Evolutionary conservation across 345 rosid genomes (phyloP), one percentile per base, ranked within the genome.

Genomic region (Trapa incisa): DNA sequence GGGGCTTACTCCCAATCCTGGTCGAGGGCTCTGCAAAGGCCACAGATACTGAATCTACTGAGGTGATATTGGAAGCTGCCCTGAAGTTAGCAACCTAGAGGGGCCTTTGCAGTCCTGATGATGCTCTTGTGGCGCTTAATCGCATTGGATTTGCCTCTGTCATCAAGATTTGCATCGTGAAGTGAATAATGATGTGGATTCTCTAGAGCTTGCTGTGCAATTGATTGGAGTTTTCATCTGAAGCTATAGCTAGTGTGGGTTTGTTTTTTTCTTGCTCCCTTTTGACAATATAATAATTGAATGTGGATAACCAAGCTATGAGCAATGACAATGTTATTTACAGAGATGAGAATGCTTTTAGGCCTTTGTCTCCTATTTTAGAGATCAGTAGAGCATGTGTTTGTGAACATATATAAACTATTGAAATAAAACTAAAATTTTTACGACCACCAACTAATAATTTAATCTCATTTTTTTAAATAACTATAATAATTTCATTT

Each of bases 21-120:
- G 92, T 84, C 4, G 97, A 91, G 85, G 96, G 97, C 56, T 91
- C 97, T 6, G 90, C 97, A 1, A 91, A 85, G 82, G 97, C 29
- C 29, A 22, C 29, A 22, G 29, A 22, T 22, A 0, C 29, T 22
- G 29, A 22, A 22, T 22, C 29, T 11, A 91, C 96, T 0, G 96
- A 91, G 75, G 91, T 80, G 58, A 86, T 58, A 86, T 75, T 80
- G 83, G 29, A 22, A 22, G 29, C 29, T 22, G 29, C 29, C 29
- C 29, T 22, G 29, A 22, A 22, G 29, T 22, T 91, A 0, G 96
- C 96, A 38, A 82, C 79, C 0, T 69, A 57, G 74, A 87, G 56
- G 75, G 86, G 91, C 47, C 70, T 88, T 73, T 91, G 97, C 74
- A 73, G 74, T 67, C 81, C 71, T 0, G 93, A 96, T 43, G 97